Conservation (phyloP, 345 rosid genomes). For the Gossypium rotundifolium region DNA sequence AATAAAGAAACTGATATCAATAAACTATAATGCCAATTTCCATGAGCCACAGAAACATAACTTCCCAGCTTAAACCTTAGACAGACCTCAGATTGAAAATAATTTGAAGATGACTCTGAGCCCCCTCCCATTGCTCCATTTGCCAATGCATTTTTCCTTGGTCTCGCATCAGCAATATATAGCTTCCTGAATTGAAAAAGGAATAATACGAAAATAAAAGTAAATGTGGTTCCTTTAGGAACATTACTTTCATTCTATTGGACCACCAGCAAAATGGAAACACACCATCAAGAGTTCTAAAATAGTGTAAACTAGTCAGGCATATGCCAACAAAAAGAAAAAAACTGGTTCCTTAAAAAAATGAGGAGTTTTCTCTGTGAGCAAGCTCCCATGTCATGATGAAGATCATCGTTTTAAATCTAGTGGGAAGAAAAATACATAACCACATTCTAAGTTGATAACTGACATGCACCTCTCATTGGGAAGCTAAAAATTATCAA, state of each 20-base stretch:
- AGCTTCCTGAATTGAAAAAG: constrained; percentile 59
- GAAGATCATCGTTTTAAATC: background rate
- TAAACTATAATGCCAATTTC: constrained; percentile 1
- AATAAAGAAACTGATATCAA: constrained; percentile 14
- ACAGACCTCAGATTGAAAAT: constrained; percentile 88
- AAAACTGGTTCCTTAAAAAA: background rate
- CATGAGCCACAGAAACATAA: constrained; percentile 17
- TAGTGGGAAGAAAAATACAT: background rate
- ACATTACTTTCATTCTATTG: background rate
- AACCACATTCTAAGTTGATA: background rate
- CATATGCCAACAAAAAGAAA: background rate
- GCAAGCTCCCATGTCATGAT: background rate
- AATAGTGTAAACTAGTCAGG: background rate
- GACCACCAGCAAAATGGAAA: background rate
- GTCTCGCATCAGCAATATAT: constrained; percentile 97
- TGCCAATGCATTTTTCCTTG: constrained; percentile 96
- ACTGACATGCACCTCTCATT: background rate
- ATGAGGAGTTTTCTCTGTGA: background rate
- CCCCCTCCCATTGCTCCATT: constrained; percentile 99
- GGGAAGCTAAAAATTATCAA: background rate
- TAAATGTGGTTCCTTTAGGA: background rate
- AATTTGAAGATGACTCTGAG: constrained; percentile 94
- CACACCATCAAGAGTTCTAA: background rate
- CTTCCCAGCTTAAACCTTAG: constrained; percentile 21
- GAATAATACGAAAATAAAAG: background rate